A percentile compares a stretch with the other conserved stretches of the same genome.
These are phyloP conservation scores for Ostreobium quekettii DNA, from an alignment of 139 green algal species.

Conservation along the genomic window DNA sequence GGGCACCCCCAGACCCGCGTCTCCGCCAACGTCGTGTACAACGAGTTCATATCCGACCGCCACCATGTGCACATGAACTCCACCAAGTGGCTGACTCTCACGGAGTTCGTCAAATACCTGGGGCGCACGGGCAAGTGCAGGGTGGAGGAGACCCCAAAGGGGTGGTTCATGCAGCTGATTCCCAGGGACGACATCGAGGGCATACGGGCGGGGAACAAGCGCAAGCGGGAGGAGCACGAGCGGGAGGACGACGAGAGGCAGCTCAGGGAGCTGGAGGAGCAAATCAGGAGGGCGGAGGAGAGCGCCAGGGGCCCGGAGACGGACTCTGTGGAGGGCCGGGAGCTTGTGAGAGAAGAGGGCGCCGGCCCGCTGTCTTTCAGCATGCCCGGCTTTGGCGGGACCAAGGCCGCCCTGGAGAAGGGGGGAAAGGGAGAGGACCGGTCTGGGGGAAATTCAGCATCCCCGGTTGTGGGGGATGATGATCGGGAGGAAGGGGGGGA, in stretches of 20 bases:
- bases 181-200: not conserved
- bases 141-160: conserved; percentile 89
- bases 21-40: conserved; percentile 81
- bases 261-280: conserved; percentile 20
- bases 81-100: conserved; percentile 87
- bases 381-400: not conserved
- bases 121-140: conserved; percentile 64
- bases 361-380: conserved; percentile 9
- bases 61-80: conserved; percentile 98
- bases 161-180: conserved; percentile 77
- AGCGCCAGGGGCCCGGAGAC: not conserved
- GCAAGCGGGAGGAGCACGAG: conserved; percentile 16
- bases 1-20: conserved; percentile 69
- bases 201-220: not conserved
- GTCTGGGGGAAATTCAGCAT: conserved; percentile 64
- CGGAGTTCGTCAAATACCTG: conserved; percentile 79
- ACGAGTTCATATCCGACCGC: conserved; percentile 85
- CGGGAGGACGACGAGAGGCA: conserved; percentile 20
- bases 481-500: not conserved
- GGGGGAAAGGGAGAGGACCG: conserved; percentile 39
- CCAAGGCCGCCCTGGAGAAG: not conserved
- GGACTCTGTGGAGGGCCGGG: not conserved
- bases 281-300: conserved; percentile 18
- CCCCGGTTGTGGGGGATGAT: conserved; percentile 14
- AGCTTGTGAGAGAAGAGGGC: conserved; percentile 12